Base-by-base conservation (phyloP, 2,329 filamentous ascomycete genomes). In the Xylaria sp. region DNA sequence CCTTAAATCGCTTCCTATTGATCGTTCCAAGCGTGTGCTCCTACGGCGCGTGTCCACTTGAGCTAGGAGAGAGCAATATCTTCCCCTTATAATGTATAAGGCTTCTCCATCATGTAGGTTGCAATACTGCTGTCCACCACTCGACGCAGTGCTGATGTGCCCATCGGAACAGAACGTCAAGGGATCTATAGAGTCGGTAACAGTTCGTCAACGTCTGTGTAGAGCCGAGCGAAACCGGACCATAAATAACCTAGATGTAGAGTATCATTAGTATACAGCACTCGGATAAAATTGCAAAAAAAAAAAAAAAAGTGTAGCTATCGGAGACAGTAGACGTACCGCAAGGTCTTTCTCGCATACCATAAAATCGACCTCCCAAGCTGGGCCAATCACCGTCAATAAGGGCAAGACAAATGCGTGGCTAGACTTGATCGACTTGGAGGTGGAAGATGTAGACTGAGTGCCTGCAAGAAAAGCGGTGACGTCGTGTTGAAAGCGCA, bases 331-430 rank as follows among this genome's bases (percentile, higher is more conserved):
- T 10, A 33, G 13, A 50, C 47, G 10, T 50, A 50, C 47, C 27
- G 47, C 47, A 31, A 15, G 27, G 15, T 27, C 47, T n/a, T 31
- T 50, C 17, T 50, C 47, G 15, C 47, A 9, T 9, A 50, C 25
- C 47, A 50, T 50, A 15, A 50, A 50, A n/a, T n/a, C 47, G 13
- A 25, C 55, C 29, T 36, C 55, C 55, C 9, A 25, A 58, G 42
- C 55, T 3, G 29, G 42, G 42, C n/a, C 25, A 20, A 36, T 47
- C 1, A 50, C 47, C 1, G 47, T 31, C 13, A 50, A 31, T 9
- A 50, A 50, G 2, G 47, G 47, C 27, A 31, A 50, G 13, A 50
- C 17, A 17, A 33, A 36, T 3, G 17, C 27, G 6, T 47, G 39
- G 10, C 10, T 15, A n/a, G 6, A 15, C 20, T 27, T 27, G 13